Evolutionary conservation across 2,329 filamentous ascomycete species (phyloP).

Genomic region (Hymenoscyphus fructigenus): DNA sequence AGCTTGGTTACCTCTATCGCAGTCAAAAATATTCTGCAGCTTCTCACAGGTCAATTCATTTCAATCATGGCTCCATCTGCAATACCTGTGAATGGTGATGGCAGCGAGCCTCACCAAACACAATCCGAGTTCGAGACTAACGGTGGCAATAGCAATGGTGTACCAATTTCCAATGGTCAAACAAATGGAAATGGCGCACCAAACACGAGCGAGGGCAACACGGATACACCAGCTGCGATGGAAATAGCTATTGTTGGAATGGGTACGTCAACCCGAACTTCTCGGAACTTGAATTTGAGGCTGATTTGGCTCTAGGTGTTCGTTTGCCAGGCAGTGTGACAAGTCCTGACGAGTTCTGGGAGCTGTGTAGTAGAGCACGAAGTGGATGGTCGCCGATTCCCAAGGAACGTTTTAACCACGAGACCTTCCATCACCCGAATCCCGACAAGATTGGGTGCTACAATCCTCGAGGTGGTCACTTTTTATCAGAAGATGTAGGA

Average conservation of each 20-base stretch:
- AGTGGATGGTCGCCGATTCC: slow-evolving; percentile 38
- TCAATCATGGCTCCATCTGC: slow-evolving; percentile 19
- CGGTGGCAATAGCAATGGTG: not conserved
- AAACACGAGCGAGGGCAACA: not conserved
- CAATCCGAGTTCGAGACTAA: slow-evolving; percentile 4
- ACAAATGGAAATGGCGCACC: not conserved
- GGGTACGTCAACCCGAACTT: slow-evolving; percentile 1
- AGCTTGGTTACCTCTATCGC: slow-evolving; percentile 4
- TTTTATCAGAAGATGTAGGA: slow-evolving; percentile 30
- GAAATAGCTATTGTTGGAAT: slow-evolving; percentile 12
- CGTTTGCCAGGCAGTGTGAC: slow-evolving; percentile 40
- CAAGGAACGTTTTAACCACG: slow-evolving; percentile 46
- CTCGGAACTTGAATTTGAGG: slow-evolving; percentile 32
- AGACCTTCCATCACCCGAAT: slow-evolving; percentile 55
- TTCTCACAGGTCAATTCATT: slow-evolving; percentile 1
- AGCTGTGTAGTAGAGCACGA: slow-evolving; percentile 39
- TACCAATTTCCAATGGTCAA: not conserved
- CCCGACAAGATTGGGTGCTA: slow-evolving; percentile 31
- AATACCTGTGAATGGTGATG: slow-evolving; percentile 13
- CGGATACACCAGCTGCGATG: not conserved
- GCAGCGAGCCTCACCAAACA: not conserved
- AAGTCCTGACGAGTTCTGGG: slow-evolving; percentile 41
- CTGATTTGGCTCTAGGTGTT: slow-evolving; percentile 40
- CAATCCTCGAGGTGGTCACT: slow-evolving; percentile 31
- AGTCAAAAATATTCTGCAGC: not conserved